These are phyloP conservation scores for Fusarium sp. DNA, from an alignment of 2,329 filamentous ascomycete genomes.

Conservation along the genomic window DNA sequence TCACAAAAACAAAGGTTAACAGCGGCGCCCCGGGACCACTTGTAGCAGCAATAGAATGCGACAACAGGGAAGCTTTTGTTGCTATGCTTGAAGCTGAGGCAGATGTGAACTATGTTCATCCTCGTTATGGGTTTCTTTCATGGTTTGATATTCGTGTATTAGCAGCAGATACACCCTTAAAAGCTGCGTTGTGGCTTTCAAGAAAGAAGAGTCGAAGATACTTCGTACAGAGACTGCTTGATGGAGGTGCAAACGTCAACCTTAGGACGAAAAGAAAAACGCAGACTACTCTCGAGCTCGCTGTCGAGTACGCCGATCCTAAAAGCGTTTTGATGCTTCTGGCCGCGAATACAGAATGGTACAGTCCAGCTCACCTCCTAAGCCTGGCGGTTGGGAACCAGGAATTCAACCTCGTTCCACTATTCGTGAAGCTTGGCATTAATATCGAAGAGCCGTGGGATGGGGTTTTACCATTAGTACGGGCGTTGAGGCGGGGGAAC, in stretches of 20 bases:
- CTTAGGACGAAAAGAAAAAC: accelerated
- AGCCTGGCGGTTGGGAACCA: accelerated
- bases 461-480: accelerated
- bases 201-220: accelerated
- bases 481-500: accelerated
- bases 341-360: accelerated
- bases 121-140: too few species aligned
- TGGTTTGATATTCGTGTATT: too few species aligned
- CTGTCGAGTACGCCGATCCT: too few species aligned
- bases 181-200: accelerated
- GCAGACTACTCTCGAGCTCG: accelerated
- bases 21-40: accelerated
- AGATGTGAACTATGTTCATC: neutral
- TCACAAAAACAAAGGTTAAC: neutral
- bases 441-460: neutral
- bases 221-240: accelerated
- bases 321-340: too few species aligned
- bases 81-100: neutral
- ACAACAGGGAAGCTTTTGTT: accelerated
- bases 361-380: accelerated
- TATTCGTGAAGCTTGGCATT: accelerated
- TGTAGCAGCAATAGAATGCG: accelerated
- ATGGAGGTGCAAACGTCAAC: accelerated
- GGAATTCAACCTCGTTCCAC: accelerated
- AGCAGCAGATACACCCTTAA: too few species aligned